Evolutionary conservation across 2,329 filamentous ascomycete species (phyloP).

Genomic region (Harringtonia aguacate): DNA sequence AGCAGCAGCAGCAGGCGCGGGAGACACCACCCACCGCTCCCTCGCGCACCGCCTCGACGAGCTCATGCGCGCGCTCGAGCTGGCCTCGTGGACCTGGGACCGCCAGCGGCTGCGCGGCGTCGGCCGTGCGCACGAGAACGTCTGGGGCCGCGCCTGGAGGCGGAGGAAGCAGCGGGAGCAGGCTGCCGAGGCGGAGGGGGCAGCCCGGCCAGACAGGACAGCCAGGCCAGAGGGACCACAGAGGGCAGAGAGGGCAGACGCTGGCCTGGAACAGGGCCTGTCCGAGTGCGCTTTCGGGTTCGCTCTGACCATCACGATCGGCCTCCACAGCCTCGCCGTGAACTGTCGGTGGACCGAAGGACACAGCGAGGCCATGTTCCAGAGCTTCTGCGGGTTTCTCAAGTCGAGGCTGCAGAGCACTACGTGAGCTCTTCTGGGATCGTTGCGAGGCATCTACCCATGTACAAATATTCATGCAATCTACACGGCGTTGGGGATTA

Average conservation of each 20-base stretch:
- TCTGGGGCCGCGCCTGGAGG: slow-evolving; percentile 69
- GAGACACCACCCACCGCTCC: neutral
- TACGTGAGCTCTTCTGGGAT: no score
- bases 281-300: slow-evolving; percentile 43
- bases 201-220: slow-evolving; percentile 2
- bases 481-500: no score
- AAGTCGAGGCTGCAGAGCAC: slow-evolving; percentile 40
- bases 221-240: neutral
- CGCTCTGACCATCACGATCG: slow-evolving; percentile 36
- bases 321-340: slow-evolving; percentile 31
- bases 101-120: slow-evolving; percentile 39
- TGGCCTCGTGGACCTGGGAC: slow-evolving; percentile 56
- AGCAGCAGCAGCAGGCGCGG: no score
- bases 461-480: no score
- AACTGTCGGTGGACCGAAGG: slow-evolving; percentile 66
- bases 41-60: slow-evolving; percentile 26
- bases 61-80: slow-evolving; percentile 43
- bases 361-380: slow-evolving; percentile 60
- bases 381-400: slow-evolving; percentile 79
- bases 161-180: slow-evolving; percentile 38
- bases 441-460: no score
- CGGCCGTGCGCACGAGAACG: slow-evolving; percentile 57
- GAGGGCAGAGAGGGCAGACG: neutral
- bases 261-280: neutral
- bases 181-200: neutral